A percentile compares a stretch with the other conserved stretches of the same genome.
Evolutionary conservation across 2,329 filamentous ascomycete species (phyloP).

Genomic region (Penicillium sp.): DNA sequence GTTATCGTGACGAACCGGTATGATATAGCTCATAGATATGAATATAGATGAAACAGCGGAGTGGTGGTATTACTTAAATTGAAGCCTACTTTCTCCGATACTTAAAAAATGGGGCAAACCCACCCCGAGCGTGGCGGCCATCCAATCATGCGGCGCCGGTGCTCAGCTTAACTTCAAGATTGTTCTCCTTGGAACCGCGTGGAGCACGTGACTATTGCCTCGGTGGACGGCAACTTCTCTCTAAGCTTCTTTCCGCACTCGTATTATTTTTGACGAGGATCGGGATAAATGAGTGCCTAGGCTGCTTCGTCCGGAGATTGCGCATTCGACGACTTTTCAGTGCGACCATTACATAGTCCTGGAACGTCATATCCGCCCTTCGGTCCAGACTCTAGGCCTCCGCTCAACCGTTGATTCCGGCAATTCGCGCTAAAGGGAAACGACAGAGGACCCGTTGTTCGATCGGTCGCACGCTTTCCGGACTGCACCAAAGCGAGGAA

Average conservation of each 20-base stretch:
- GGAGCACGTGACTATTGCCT: constrained; percentile 15
- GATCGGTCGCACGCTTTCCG: not conserved
- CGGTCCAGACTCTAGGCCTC: not conserved
- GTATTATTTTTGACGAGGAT: not conserved
- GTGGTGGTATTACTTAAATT: not conserved
- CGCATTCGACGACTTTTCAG: not conserved
- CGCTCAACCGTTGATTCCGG: not conserved
- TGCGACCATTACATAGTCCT: not conserved
- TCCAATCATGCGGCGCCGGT: not conserved
- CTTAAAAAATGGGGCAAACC: not conserved
- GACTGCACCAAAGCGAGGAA: no score
- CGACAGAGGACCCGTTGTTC: not conserved
- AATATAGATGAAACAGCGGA: not conserved
- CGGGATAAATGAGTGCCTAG: not conserved
- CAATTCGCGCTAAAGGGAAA: not conserved
- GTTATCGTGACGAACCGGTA: constrained; percentile 39
- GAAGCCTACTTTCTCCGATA: not conserved
- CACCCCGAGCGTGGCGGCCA: not conserved
- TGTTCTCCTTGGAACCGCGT: constrained; percentile 1
- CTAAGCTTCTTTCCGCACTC: not conserved
- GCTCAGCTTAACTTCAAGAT: not conserved
- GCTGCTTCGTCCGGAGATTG: not conserved
- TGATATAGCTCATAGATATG: constrained; percentile 6
- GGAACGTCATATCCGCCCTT: not conserved
- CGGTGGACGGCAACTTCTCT: not conserved